These are phyloP conservation scores for Mycena vitilis DNA, from an alignment of 768 basidiomycete genomes.

Conservation along the genomic window DNA sequence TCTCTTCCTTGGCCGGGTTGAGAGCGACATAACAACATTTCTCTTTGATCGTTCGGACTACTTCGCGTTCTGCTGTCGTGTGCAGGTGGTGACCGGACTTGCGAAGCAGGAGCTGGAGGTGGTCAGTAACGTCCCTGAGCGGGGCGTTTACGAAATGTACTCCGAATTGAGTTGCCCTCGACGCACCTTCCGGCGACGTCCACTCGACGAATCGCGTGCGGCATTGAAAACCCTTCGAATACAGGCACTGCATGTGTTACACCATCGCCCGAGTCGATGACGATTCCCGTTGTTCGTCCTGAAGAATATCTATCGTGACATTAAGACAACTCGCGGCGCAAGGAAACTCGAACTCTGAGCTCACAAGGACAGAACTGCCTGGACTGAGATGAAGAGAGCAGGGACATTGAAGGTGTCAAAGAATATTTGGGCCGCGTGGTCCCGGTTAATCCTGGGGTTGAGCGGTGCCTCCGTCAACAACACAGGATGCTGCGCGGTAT, in stretches of 20 bases:
- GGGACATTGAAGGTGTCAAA: constrained; percentile 99
- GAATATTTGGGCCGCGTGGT: constrained; percentile 97
- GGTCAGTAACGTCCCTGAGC: constrained; percentile 92
- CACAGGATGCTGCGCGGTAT: constrained; percentile 84
- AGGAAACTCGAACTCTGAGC: not conserved
- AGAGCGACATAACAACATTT: constrained; percentile 96
- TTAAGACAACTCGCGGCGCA: not conserved
- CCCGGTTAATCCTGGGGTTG: constrained; percentile 96
- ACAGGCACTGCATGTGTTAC: constrained; percentile 99
- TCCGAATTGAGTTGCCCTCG: not conserved
- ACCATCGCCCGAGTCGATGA: constrained; percentile 98
- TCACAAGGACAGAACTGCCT: constrained; percentile 96
- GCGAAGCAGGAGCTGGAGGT: constrained; percentile 92
- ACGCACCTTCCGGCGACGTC: constrained; percentile 94
- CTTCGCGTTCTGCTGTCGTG: constrained; percentile 96
- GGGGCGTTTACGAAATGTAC: not conserved
- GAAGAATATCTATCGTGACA: constrained; percentile 85
- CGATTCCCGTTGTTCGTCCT: constrained; percentile 98
- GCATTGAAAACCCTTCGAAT: constrained; percentile 99
- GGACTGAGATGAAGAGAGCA: constrained; percentile 95
- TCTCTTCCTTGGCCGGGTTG: constrained; percentile 95
- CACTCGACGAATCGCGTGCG: constrained; percentile 95
- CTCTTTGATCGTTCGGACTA: constrained; percentile 97
- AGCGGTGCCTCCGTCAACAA: constrained; percentile 97
- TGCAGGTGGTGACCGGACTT: constrained; percentile 96